phyloP scores from a whole-genome alignment of 805 yeast species.

The Lachancea nothofagi region DNA sequence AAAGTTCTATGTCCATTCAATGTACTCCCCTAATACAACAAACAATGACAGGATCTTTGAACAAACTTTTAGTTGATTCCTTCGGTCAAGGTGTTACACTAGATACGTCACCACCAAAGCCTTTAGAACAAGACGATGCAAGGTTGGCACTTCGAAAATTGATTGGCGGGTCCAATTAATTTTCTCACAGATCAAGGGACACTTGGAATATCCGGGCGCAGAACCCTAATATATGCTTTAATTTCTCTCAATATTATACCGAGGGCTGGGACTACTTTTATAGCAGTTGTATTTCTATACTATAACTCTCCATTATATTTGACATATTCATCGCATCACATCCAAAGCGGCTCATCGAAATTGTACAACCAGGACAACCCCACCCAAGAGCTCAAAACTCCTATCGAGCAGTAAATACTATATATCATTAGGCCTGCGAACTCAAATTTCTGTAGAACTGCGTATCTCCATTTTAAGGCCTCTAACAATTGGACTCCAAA shows the following conservation, averaged over 20 bases:
- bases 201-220: not conserved
- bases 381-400: constrained; percentile 81
- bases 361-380: constrained; percentile 86
- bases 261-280: not conserved
- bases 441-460: constrained; percentile 52
- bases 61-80: constrained; percentile 6
- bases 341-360: constrained; percentile 72
- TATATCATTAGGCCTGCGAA: constrained; percentile 75
- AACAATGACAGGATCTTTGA: constrained; percentile 26
- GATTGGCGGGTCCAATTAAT: constrained; percentile 18
- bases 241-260: too few species aligned
- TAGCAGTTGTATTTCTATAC: constrained; percentile 5
- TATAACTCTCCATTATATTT: constrained; percentile 6
- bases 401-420: constrained; percentile 81
- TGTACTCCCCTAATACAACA: constrained; percentile 33
- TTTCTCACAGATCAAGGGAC: not conserved
- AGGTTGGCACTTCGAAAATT: constrained; percentile 27
- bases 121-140: constrained; percentile 27
- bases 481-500: constrained; percentile 43
- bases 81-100: constrained; percentile 1
- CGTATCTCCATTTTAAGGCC: constrained; percentile 49
- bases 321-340: constrained; percentile 1
- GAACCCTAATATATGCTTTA: not conserved
- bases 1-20: constrained; percentile 17
- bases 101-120: constrained; percentile 8